A percentile compares a stretch with the other conserved stretches of the same genome.
Evolutionary conservation across 2,329 filamentous ascomycete genomes (phyloP).

Genomic region (Cladosporium sp.): DNA sequence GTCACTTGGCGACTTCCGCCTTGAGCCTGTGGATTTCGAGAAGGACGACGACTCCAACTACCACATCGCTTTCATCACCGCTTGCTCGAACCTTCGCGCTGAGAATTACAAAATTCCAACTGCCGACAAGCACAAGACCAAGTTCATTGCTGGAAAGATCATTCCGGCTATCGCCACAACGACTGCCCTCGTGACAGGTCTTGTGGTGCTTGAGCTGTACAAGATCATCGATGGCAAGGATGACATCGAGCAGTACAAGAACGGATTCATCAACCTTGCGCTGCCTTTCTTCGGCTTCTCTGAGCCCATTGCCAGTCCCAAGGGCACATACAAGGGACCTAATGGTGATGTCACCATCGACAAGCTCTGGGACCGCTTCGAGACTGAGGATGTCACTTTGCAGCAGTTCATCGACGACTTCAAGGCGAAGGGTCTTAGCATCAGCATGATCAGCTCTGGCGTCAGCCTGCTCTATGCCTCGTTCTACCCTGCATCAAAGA

Average conservation of each 20-base stretch:
- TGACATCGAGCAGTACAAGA: slow-evolving; percentile 99
- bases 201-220: slow-evolving; percentile 90
- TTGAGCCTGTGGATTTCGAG: slow-evolving; percentile 92
- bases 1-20: slow-evolving; percentile 80
- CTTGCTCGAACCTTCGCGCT: slow-evolving; percentile 91
- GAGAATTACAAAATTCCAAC: slow-evolving; percentile 97
- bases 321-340: slow-evolving; percentile 82
- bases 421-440: slow-evolving; percentile 68
- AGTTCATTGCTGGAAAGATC: slow-evolving; percentile 99
- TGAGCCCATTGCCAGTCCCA: slow-evolving; percentile 90
- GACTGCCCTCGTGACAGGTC: slow-evolving; percentile 89
- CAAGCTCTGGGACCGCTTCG: slow-evolving; percentile 97
- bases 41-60: slow-evolving; percentile 98
- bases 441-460: slow-evolving; percentile 96
- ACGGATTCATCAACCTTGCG: slow-evolving; percentile 95
- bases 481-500: slow-evolving; percentile 81
- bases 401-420: slow-evolving; percentile 82
- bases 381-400: slow-evolving; percentile 82
- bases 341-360: slow-evolving; percentile 80
- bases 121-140: slow-evolving; percentile 95
- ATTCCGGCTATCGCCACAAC: slow-evolving; percentile 98
- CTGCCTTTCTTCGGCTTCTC: slow-evolving; percentile 98
- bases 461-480: slow-evolving; percentile 91
- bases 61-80: slow-evolving; percentile 99
- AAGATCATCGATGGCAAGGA: slow-evolving; percentile 95